Evolutionary conservation across 1,139 yeast species (phyloP), one percentile per base, ranked within the genome.

Genomic region (Kurtzmaniella quercitrusa): DNA sequence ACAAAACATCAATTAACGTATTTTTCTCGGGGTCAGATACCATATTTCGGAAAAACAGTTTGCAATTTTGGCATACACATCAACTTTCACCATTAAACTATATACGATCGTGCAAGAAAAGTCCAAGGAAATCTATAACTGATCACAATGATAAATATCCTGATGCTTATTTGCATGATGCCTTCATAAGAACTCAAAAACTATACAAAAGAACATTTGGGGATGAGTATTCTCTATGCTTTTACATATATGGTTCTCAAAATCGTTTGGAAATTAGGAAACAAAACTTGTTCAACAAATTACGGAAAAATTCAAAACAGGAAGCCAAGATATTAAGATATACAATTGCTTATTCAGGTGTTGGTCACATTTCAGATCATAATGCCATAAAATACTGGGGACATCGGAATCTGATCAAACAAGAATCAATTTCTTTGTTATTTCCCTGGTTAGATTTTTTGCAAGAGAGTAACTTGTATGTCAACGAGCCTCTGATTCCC

Each of bases 41-140:
- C n/a, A n/a, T n/a, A n/a, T n/a, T n/a, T n/a, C n/a, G n/a, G n/a
- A n/a, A n/a, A n/a, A n/a, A n/a, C n/a, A n/a, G n/a, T n/a, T n/a
- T n/a, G n/a, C n/a, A n/a, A n/a, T 52, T 55, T 2, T 62, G 67
- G 67, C 67, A 60, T 42, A 61, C 67, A 8, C 67, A 62, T 42
- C 65, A 59, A 41, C 46, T 62, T 17, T 49, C 57, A 1, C 49
- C 57, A 38, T 41, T 38, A 17, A 42, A 47, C 34, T 62, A 62
- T 44, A 49, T 39, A 11, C 9, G 15, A 19, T 15, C 12, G 11
- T 42, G 44, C 42, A 38, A 35, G 22, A 28, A 39, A 12, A 23
- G 38, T 3, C 3, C 12, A 14, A 38, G n/a, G 15, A 32, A 16
- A 9, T 16, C 35, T 17, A 20, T 42, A 2, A 47, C 56, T 23